Conservation (phyloP, 768 basidiomycete genomes). For the Cytidiella melzeri region DNA sequence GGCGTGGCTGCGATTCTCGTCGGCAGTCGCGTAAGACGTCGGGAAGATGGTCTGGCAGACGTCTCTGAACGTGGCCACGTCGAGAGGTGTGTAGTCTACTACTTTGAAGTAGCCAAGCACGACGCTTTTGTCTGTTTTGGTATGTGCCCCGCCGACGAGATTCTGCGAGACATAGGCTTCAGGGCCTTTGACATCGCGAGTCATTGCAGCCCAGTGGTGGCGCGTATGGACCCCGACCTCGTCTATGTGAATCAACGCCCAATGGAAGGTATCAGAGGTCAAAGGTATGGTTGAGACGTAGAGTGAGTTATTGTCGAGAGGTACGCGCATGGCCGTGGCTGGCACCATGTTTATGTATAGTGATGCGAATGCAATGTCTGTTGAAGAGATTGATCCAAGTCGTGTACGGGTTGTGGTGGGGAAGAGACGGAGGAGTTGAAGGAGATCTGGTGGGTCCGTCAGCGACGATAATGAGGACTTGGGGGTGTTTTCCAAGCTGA, state of each 20-base stretch:
- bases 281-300: conserved; percentile 9
- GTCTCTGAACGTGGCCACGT: neutral
- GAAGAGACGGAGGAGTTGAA: no score
- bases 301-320: conserved; percentile 3
- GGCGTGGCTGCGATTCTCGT: conserved; percentile 4
- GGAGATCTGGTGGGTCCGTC: no score
- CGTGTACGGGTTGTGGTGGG: no score
- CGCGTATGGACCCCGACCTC: conserved; percentile 1
- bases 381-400: no score
- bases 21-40: neutral
- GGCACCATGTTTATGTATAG: neutral
- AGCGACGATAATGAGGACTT: no score
- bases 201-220: conserved; percentile 11
- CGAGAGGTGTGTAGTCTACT: neutral
- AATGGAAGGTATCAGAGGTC: conserved; percentile 4
- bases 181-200: conserved; percentile 4
- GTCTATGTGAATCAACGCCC: conserved; percentile 10
- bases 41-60: conserved; percentile 2
- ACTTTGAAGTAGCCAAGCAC: conserved; percentile 12
- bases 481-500: no score
- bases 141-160: neutral
- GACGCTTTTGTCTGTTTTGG: conserved; percentile 3
- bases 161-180: conserved; percentile 6
- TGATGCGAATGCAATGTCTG: neutral
- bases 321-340: neutral